Conservation (phyloP, 768 basidiomycete species). For the Mycena capillaripes region DNA sequence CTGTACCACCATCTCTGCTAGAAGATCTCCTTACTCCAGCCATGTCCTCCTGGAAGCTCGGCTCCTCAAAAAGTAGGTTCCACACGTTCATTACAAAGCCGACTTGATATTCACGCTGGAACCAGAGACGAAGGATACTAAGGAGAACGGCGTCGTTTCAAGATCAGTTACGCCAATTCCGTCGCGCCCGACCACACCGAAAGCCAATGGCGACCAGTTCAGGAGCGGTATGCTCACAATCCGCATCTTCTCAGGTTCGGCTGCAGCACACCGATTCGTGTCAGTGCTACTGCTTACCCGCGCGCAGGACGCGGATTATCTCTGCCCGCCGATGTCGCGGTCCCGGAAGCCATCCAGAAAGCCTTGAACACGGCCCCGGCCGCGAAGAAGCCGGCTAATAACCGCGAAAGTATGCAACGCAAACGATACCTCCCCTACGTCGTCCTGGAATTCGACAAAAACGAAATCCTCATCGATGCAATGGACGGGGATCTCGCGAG, state of each 20-base stretch:
- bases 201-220: conserved; percentile 72
- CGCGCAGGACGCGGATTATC: conserved; percentile 80
- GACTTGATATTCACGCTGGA: conserved; percentile 4
- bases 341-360: conserved; percentile 89
- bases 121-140: conserved; percentile 77
- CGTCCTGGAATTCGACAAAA: conserved; percentile 98
- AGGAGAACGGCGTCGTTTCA: conserved; percentile 79
- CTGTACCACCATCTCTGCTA: conserved; percentile 40
- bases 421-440: conserved; percentile 95
- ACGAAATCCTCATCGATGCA: conserved; percentile 96
- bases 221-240: conserved; percentile 95
- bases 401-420: conserved; percentile 93
- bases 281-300: conserved; percentile 9
- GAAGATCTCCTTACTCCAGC: conserved; percentile 35
- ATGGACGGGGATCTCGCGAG: conserved; percentile 92
- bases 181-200: conserved; percentile 86
- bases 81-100: conserved; percentile 19
- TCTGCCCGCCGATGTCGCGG: conserved; percentile 80
- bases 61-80: conserved; percentile 57
- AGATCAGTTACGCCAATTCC: conserved; percentile 87
- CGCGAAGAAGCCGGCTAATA: conserved; percentile 71
- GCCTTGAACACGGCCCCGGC: conserved; percentile 78
- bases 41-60: conserved; percentile 76
- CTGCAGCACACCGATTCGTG: conserved; percentile 27
- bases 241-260: conserved; percentile 91